Conservation (phyloP, 768 basidiomycete species). For the Pleurotus citrinopileatus region DNA sequence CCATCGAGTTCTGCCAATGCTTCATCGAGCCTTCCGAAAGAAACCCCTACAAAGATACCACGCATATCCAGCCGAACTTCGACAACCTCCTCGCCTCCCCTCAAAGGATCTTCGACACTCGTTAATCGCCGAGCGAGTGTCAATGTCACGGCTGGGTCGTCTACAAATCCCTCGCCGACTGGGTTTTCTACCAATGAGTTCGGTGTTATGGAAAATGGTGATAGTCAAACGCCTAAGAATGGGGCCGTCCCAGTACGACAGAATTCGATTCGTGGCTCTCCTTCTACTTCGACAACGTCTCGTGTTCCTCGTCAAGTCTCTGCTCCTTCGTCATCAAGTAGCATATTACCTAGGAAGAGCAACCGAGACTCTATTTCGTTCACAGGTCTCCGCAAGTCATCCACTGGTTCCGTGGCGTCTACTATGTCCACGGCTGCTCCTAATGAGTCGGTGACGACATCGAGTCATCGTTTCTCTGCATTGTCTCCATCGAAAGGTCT, state of each 20-base stretch:
- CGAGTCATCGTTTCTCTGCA: slow-evolving; percentile 72
- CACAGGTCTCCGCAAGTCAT: slow-evolving; percentile 75
- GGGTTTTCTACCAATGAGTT: slow-evolving; percentile 65
- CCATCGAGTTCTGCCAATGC: slow-evolving; percentile 56
- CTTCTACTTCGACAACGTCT: slow-evolving; percentile 50
- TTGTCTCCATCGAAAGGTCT: slow-evolving; percentile 83
- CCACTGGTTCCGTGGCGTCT: slow-evolving; percentile 77
- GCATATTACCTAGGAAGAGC: slow-evolving; percentile 55
- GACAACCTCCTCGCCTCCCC: slow-evolving; percentile 67
- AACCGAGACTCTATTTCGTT: slow-evolving; percentile 82
- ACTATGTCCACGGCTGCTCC: slow-evolving; percentile 50
- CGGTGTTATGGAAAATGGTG: slow-evolving; percentile 70
- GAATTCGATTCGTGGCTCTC: slow-evolving; percentile 62
- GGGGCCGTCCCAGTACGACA: slow-evolving; percentile 40
- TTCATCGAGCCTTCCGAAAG: slow-evolving; percentile 56
- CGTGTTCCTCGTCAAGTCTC: slow-evolving; percentile 67
- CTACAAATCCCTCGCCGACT: slow-evolving; percentile 64
- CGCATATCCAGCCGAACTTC: slow-evolving; percentile 87
- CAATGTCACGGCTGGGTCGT: slow-evolving; percentile 49
- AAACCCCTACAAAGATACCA: slow-evolving; percentile 91
- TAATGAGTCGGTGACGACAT: slow-evolving; percentile 31
- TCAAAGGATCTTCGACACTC: slow-evolving; percentile 50
- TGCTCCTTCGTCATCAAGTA: slow-evolving; percentile 39
- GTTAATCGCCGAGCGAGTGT: slow-evolving; percentile 67
- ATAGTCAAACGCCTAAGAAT: slow-evolving; percentile 44